phyloP scores from a whole-genome alignment of 176 grass and related monocot species.

The Hsuehochloa calcarea region DNA sequence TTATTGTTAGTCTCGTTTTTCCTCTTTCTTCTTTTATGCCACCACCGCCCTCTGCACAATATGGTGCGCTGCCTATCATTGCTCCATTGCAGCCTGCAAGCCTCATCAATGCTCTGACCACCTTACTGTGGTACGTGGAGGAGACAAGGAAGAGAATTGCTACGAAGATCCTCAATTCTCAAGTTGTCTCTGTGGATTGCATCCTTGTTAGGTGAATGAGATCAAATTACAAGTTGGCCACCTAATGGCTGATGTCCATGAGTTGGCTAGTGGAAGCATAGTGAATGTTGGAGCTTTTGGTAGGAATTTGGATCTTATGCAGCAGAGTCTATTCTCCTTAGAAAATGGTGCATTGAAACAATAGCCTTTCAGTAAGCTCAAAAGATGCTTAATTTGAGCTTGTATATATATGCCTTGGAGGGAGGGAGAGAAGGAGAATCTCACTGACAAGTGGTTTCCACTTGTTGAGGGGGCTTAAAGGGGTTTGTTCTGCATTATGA shows the following conservation, averaged over 20 bases:
- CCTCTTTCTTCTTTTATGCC: neutral
- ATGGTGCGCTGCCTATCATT: neutral
- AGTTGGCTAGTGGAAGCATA: conserved; percentile 2
- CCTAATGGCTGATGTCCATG: neutral
- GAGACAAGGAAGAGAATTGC: neutral
- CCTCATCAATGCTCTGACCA: neutral
- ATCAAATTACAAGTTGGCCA: neutral
- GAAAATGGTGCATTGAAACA: neutral
- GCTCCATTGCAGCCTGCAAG: conserved; percentile 16
- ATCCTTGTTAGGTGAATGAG: neutral
- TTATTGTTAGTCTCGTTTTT: neutral
- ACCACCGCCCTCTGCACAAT: neutral
- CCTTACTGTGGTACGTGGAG: neutral
- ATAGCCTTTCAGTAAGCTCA: neutral
- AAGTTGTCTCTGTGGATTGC: neutral
- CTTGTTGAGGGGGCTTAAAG: neutral
- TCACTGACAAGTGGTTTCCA: neutral
- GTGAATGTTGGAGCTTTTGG: neutral
- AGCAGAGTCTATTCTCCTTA: neutral
- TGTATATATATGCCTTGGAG: neutral
- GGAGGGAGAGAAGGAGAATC: neutral
- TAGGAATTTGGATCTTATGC: neutral
- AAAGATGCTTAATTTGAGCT: neutral
- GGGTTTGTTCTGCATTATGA: too few relatives aligned
- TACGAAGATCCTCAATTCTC: conserved; percentile 13